Conservation (phyloP, 2,329 filamentous ascomycete genomes). For the Diplocarpon rosae region DNA sequence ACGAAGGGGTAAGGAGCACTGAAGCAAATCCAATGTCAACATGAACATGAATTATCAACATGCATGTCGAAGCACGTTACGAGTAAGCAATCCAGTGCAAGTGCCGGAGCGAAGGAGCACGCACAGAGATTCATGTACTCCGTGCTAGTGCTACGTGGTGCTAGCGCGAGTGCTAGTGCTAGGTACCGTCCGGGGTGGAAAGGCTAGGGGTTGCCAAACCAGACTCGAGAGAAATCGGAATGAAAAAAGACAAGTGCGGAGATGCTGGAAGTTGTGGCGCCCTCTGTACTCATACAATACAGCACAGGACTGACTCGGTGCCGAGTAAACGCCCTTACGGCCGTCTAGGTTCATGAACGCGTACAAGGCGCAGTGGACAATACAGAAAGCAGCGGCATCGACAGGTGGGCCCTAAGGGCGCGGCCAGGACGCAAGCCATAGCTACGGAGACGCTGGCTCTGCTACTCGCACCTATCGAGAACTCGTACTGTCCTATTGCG, state of each 20-base stretch:
- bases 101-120: constrained; percentile 10
- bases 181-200: constrained; percentile 1
- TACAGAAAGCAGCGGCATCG: constrained; percentile 3
- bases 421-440: neutral
- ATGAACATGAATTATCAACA: constrained; percentile 10
- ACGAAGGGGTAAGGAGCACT: constrained; percentile 20
- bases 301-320: constrained; percentile 11
- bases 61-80: constrained; percentile 8
- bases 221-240: neutral
- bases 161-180: neutral
- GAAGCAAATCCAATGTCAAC: constrained; percentile 4
- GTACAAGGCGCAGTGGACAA: constrained; percentile 5
- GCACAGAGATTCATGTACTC: constrained; percentile 8
- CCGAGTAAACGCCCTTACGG: constrained; percentile 15
- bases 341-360: constrained; percentile 13
- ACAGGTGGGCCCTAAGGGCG: neutral
- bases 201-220: neutral
- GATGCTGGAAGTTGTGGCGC: constrained; percentile 19
- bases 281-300: neutral
- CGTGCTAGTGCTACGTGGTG: constrained; percentile 7
- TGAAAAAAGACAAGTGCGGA: constrained; percentile 18
- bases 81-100: constrained; percentile 6
- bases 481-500: too few species aligned
- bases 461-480: too few species aligned
- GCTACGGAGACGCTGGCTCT: neutral